Percentiles rank a stretch among this genome's conserved stretches.
Conservation (phyloP, 2,329 filamentous ascomycete genomes). For the Ascocoryne sarcoides region DNA sequence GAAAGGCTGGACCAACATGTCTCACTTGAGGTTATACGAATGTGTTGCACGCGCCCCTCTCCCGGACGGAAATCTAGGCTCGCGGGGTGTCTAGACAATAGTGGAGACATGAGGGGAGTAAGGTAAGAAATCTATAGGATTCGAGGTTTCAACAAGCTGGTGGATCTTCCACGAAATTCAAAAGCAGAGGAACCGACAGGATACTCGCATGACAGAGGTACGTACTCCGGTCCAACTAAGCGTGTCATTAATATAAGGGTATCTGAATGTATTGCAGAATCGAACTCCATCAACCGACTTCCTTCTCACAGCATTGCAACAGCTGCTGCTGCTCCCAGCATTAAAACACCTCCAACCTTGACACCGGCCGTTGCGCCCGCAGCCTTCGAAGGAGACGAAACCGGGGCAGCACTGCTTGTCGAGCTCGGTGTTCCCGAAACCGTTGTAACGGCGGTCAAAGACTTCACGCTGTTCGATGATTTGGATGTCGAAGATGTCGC, state of each 20-base stretch:
- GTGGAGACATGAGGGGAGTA: no score
- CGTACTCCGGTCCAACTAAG: not conserved
- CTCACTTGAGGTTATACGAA: not conserved
- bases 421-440: not conserved
- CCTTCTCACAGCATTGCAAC: not conserved
- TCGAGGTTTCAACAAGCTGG: no score
- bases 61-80: no score
- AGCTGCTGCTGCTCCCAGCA: not conserved
- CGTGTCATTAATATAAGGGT: not conserved
- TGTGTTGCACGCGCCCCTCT: not conserved
- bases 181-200: no score
- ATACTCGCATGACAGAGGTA: not conserved
- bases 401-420: not conserved
- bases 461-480: not conserved
- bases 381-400: not conserved
- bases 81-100: no score
- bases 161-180: no score
- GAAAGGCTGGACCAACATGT: not conserved
- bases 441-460: not conserved
- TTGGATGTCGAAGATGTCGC: not conserved
- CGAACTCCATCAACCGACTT: not conserved
- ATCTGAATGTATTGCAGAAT: not conserved
- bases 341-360: not conserved
- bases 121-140: no score
- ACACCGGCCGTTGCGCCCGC: no score